Base-by-base conservation (phyloP, 2,329 filamentous ascomycete species). In the Cladophialophora psammophila region DNA sequence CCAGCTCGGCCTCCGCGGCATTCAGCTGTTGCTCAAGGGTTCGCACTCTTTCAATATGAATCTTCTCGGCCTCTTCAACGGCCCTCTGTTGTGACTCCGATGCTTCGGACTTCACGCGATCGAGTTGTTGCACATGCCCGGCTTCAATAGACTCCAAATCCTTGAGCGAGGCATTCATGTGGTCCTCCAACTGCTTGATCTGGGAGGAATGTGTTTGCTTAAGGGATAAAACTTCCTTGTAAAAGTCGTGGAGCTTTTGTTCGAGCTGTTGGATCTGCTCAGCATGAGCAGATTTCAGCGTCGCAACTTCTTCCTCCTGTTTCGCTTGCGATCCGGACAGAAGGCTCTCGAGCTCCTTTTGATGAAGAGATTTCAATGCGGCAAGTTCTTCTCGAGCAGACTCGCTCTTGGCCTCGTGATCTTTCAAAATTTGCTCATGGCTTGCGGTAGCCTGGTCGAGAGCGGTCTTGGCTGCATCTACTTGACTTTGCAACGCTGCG, bases 211-310 rank as follows among this genome's bases (percentile, higher is more conserved):
- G 70, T 9, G 34, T 63, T 45, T 68, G 40, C 53, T 66, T 68
- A n/a, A 65, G 18, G 9, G 63, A n/a, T 15, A 54, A 31, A 1
- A 60, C 12, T 31, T 77, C 74, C 56, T 78, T 74, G 66, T 79
- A 76, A 1, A 77, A 74, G 0, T 73, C 72, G 32, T 73, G 67
- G 26, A 80, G 72, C 58, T 78, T 78, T 42, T 77, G 72, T 58
- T 78, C 72, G 4, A 80, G 73, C 42, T 72, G 59, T 53, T 78
- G 73, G 31, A 80, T 65, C 56, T 78, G 77, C 15, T 70, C 65
- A 15, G 76, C 72, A 63, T 80, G 77, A 1, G 67, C 70, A 1
- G 67, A 64, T 69, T 76, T 76, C 56, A 69, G 48, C 2, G 61
- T 42, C 5, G 50, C 50, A 42, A 65, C 38, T 54, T 70, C 62